These are phyloP conservation scores for Triticum monococcum DNA, from an alignment of 176 grass and related monocot species.

Conservation along the genomic window DNA sequence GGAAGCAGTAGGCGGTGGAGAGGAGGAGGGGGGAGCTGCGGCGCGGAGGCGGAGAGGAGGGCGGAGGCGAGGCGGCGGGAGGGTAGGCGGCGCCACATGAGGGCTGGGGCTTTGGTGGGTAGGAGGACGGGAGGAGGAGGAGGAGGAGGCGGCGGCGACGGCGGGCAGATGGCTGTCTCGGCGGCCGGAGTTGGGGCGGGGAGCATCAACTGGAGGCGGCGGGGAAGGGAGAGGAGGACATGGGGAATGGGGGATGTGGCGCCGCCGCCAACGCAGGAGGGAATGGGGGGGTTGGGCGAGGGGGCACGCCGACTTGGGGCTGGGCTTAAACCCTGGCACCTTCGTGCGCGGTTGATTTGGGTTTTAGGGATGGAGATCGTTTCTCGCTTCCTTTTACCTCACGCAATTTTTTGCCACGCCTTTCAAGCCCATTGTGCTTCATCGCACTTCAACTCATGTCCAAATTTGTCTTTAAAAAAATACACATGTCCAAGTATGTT, in stretches of 20 bases:
- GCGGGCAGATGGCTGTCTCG: neutral
- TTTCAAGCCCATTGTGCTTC: too few species aligned
- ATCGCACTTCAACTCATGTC: too few species aligned
- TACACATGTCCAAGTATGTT: too few species aligned
- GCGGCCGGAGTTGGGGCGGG: slow-evolving; percentile 19
- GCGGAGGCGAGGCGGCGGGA: slow-evolving; percentile 30
- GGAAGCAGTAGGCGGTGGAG: slow-evolving; percentile 4
- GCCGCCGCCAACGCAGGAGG: slow-evolving; percentile 20
- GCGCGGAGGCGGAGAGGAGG: neutral
- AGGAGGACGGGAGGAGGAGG: neutral
- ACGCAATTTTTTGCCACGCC: too few species aligned
- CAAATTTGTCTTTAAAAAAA: too few species aligned
- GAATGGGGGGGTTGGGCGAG: neutral
- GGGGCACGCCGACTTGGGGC: neutral
- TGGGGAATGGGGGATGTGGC: slow-evolving; percentile 8
- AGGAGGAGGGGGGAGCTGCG: neutral
- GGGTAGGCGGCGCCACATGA: slow-evolving; percentile 40
- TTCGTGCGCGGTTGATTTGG: neutral
- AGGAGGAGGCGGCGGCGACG: neutral
- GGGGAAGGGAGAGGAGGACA: neutral
- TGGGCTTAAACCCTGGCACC: slow-evolving; percentile 28
- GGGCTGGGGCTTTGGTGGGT: slow-evolving; percentile 7
- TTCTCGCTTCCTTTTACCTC: neutral
- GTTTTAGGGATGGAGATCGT: slow-evolving; percentile 17
- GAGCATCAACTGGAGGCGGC: slow-evolving; percentile 29